phyloP scores from a whole-genome alignment of 2,329 filamentous ascomycete species.

The Epichloe uncinata region DNA sequence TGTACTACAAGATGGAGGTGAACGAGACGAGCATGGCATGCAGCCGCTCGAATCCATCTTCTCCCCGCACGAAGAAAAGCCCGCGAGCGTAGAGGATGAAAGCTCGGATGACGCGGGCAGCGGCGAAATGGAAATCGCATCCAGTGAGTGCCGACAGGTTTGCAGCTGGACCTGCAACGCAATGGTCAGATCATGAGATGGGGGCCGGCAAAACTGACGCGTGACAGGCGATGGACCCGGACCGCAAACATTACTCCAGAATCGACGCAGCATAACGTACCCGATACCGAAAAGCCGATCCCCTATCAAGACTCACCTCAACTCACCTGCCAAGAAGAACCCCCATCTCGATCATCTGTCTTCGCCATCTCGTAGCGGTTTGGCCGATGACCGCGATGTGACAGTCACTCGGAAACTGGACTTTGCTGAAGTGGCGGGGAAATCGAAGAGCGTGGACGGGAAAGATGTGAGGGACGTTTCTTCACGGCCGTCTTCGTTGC shows the following conservation, averaged over 20 bases:
- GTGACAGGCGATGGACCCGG: constrained; percentile 38
- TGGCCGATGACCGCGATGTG: constrained; percentile 18
- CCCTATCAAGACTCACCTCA: constrained; percentile 48
- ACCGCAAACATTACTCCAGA: constrained; percentile 37
- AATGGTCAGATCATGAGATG: not conserved
- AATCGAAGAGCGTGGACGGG: constrained; percentile 1
- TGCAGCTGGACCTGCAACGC: not conserved
- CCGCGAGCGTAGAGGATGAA: constrained; percentile 14
- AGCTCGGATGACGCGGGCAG: constrained; percentile 19
- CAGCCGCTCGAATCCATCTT: constrained; percentile 79
- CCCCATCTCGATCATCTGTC: constrained; percentile 42
- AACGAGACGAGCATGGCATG: constrained; percentile 84
- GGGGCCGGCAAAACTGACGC: not conserved
- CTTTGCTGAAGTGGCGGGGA: constrained; percentile 24
- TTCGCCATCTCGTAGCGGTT: constrained; percentile 31
- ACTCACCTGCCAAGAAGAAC: constrained; percentile 48
- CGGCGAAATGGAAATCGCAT: constrained; percentile 40
- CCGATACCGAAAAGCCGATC: constrained; percentile 39
- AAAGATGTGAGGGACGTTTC: constrained; percentile 15
- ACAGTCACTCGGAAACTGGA: constrained; percentile 42
- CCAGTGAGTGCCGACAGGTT: constrained; percentile 23
- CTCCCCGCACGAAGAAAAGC: constrained; percentile 61
- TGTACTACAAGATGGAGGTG: constrained; percentile 60
- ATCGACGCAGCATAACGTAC: constrained; percentile 34
- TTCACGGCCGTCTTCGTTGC: not conserved